Base-by-base conservation (phyloP, 2,329 filamentous ascomycete species). In the Cladosporium halotolerans region DNA sequence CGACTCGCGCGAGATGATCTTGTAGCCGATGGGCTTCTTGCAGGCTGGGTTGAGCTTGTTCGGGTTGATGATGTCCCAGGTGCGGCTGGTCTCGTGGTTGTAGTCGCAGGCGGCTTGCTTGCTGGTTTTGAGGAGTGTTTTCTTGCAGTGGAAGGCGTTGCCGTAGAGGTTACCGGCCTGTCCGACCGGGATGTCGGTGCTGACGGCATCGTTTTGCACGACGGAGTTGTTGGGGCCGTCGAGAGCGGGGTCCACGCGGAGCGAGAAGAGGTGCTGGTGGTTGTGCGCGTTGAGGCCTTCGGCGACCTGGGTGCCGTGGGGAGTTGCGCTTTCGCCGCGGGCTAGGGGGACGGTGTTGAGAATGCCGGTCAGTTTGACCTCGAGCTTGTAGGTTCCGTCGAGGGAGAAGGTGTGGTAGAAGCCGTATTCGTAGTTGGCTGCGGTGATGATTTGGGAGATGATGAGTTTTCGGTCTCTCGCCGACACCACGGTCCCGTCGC, bases 371-470 rank as follows among this genome's bases (percentile, higher is more conserved):
- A 84, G 83, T 1, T 83, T 76, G 0, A 78, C 78, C 65, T 87
- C 83, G 53, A 84, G 70, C 0, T 75, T 75, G 59, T 86, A 76
- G 9, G 78, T 81, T 8, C 80, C 84, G 0, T 80, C 76, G 41
- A 82, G 82, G 62, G 85, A 79, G 55, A 88, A 81, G 56, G 81
- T 79, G 66, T 78, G 86, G 2, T 78, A 76, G 54, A 86, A 80
- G 36, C 85, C 76, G 62, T 87, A 87, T 62, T 87, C 84, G 70
- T 88, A 87, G 69, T 88, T 87, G 23, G 80, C 81, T 2, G 86
- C 76, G 0, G 84, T 87, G 58, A 84, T 80, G 66, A 86, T 83
- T 63, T 80, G 83, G 60, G 86, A 83, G 3, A 87, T 67, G 1
- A 87, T 82, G 2, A 87, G 74, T 59, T 85, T 79, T 0, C 84